Evolutionary conservation across 345 rosid genomes (phyloP).

Genomic region (Citrus australasica): DNA sequence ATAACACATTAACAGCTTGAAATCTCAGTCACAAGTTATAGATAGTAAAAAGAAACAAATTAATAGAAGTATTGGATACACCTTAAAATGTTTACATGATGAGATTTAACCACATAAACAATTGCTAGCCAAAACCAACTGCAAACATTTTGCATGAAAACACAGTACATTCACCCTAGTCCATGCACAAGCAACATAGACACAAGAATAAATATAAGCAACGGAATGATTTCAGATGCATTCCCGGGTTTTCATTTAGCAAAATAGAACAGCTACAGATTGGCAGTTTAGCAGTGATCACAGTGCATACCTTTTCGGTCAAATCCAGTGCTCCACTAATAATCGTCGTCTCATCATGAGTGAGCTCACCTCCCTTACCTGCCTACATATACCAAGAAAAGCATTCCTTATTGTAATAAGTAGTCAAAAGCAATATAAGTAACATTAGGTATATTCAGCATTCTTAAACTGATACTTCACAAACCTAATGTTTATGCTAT

Average conservation of each 20-base stretch:
- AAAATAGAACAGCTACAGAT: background rate
- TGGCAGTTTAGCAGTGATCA: background rate
- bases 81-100: background rate
- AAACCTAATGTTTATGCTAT: constrained; percentile 4
- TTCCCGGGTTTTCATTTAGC: background rate
- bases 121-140: background rate
- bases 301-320: constrained; percentile 74
- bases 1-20: background rate
- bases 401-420: background rate
- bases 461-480: background rate
- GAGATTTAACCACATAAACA: background rate
- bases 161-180: background rate
- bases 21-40: background rate
- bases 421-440: background rate
- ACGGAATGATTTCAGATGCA: background rate
- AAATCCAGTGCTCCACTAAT: constrained; percentile 95
- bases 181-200: background rate
- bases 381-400: constrained; percentile 48
- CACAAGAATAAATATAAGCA: background rate
- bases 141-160: background rate
- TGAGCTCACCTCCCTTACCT: constrained; percentile 97
- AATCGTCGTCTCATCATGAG: constrained; percentile 97
- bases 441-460: background rate
- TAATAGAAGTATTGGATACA: background rate
- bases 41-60: background rate